Conservation (phyloP, 208 protist species). For the Trypanosoma lewisi region DNA sequence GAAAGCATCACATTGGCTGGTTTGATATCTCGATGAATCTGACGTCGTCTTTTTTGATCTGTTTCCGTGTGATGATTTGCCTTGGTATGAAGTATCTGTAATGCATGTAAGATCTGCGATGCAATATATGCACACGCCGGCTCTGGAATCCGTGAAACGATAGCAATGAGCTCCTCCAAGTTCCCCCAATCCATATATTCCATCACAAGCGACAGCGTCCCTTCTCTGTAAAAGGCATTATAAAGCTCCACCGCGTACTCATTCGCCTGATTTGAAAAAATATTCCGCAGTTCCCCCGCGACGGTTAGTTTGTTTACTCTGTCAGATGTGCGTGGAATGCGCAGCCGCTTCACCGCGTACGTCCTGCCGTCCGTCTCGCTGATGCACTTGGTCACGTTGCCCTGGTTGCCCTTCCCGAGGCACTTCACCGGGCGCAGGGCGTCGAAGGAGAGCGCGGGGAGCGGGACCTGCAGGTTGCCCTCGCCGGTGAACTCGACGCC, state of each 20-base stretch:
- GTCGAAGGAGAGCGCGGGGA: conserved; percentile 65
- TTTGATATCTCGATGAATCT: conserved; percentile 90
- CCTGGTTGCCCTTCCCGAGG: conserved; percentile 69
- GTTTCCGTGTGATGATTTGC: conserved; percentile 78
- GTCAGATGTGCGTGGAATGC: conserved; percentile 59
- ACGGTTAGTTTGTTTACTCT: conserved; percentile 65
- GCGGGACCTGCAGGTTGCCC: conserved; percentile 67
- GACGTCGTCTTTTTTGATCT: conserved; percentile 65
- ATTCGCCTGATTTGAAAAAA: conserved; percentile 68
- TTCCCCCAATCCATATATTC: conserved; percentile 91
- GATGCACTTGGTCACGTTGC: conserved; percentile 77
- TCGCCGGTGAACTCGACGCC: conserved; percentile 81
- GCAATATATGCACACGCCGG: conserved; percentile 68
- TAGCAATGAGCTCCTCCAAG: conserved; percentile 75
- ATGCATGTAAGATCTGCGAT: conserved; percentile 72
- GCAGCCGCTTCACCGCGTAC: conserved; percentile 82
- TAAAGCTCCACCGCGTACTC: conserved; percentile 77
- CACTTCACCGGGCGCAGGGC: conserved; percentile 42
- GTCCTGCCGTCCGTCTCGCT: conserved; percentile 31
- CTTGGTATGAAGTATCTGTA: conserved; percentile 85
- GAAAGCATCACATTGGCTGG: conserved; percentile 88
- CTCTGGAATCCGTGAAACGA: conserved; percentile 39
- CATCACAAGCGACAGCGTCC: conserved; percentile 74
- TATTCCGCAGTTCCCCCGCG: conserved; percentile 80
- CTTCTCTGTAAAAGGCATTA: conserved; percentile 81